A percentile compares a stretch with the other conserved stretches of the same genome.
Conservation (phyloP, 2,329 filamentous ascomycete species). For the Pseudogymnoascus sp. region DNA sequence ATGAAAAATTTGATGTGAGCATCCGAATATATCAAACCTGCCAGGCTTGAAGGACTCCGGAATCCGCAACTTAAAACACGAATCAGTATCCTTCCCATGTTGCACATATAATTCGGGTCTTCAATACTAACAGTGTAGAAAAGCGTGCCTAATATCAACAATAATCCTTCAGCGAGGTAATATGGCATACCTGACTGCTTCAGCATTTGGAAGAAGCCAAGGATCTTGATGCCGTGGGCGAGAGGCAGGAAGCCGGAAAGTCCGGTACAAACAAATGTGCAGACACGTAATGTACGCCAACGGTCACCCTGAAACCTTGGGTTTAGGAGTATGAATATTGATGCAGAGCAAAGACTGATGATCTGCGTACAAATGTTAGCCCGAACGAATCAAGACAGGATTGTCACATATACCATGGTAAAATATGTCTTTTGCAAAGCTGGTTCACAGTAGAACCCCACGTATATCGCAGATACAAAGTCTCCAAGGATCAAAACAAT, state of each 20-base stretch:
- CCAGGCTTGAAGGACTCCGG: conserved; percentile 21
- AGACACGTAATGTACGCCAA: conserved; percentile 21
- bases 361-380: conserved; percentile 28
- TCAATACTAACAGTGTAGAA: conserved; percentile 14
- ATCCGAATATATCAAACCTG: conserved; percentile 22
- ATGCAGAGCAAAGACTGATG: conserved; percentile 29
- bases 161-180: conserved; percentile 19
- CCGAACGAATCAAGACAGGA: not conserved
- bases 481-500: conserved; percentile 34
- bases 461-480: conserved; percentile 37
- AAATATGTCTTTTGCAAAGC: conserved; percentile 32
- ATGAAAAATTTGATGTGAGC: conserved; percentile 26
- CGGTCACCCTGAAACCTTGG: conserved; percentile 19
- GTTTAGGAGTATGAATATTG: conserved; percentile 30
- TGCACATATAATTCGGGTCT: not conserved
- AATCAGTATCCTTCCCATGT: not conserved
- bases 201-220: conserved; percentile 18
- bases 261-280: conserved; percentile 24
- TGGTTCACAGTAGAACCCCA: conserved; percentile 37
- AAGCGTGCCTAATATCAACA: conserved; percentile 17
- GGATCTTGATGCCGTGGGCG: conserved; percentile 22
- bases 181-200: conserved; percentile 20
- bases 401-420: conserved; percentile 28
- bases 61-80: conserved; percentile 16
- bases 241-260: conserved; percentile 26